These are phyloP conservation scores for Cladorrhinum samala DNA, from an alignment of 495 filamentous ascomycete species.

Conservation along the genomic window DNA sequence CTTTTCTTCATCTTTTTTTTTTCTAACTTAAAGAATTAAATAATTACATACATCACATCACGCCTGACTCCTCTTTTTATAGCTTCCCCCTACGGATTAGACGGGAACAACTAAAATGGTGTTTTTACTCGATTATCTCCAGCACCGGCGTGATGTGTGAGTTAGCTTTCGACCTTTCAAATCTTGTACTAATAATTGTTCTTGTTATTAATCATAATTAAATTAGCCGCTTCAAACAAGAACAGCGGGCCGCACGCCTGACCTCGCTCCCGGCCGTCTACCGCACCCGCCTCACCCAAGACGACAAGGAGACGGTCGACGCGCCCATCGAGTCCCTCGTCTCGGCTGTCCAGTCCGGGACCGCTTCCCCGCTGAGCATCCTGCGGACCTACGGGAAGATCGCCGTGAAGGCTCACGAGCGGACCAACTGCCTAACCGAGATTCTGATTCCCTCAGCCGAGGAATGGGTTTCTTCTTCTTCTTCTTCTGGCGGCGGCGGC, in stretches of 20 bases:
- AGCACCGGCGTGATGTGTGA: constrained; percentile 56
- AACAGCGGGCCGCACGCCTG: constrained; percentile 64
- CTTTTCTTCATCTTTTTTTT: background rate
- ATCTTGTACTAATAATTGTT: background rate
- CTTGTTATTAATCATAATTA: constrained; percentile 6
- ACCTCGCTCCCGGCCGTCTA: constrained; percentile 59
- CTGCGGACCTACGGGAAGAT: constrained; percentile 88
- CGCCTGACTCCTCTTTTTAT: no score
- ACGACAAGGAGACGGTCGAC: constrained; percentile 60
- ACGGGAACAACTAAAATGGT: constrained; percentile 31
- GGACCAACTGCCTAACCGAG: constrained; percentile 91
- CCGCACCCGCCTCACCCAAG: constrained; percentile 51
- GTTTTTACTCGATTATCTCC: constrained; percentile 53
- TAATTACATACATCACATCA: background rate
- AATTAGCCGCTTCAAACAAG: constrained; percentile 69
- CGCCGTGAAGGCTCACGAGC: constrained; percentile 73
- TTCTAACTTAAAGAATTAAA: background rate
- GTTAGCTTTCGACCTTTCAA: background rate
- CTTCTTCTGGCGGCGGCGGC: background rate
- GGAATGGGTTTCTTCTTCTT: constrained; percentile 51
- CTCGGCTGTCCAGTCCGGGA: constrained; percentile 62
- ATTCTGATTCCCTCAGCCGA: constrained; percentile 77
- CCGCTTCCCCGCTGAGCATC: constrained; percentile 63
- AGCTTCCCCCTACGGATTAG: background rate
- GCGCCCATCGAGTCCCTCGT: constrained; percentile 75